Evolutionary conservation across 1,284 basidiomycete species (phyloP), one percentile per base, ranked within the genome.

Genomic region (Erythrobasidium hasegawianum): DNA sequence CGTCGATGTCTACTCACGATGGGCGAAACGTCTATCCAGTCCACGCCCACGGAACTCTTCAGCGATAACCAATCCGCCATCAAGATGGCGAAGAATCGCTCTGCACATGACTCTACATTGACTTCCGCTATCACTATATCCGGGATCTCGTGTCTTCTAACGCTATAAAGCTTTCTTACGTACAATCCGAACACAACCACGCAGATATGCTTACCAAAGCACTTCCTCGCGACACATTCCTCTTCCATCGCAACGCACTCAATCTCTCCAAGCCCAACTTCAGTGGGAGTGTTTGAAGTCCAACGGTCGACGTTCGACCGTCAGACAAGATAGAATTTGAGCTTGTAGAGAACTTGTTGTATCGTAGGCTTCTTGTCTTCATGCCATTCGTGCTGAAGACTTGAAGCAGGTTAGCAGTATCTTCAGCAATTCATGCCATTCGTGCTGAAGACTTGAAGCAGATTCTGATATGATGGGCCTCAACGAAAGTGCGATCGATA

Each of bases 201-300:
- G 69, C 69, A 13, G 62, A 70, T 33, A 49, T 70, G n/a, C 39
- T 69, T 43, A 70, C 68, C 18, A 70, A 70, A 41, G 50, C 68
- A 20, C 57, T 69, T 22, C 50, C 50, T n/a, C 50, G 50, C 8
- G 50, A 53, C 16, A 53, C 26, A 3, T 53, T 53, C 9, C 50
- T 20, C 5, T 20, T 20, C 18, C 7, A 53, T 27, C 26, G 18
- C 14, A 7, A 16, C 9, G 26, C 50, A 7, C 26, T 53, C 20
- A 27, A 26, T 9, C n/a, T 53, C 33, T 33, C 33, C 33, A 33
- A 33, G 33, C 33, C 50, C 8, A 22, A 53, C 18, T 16, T 53
- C n/a, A 53, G 50, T 53, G 26, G 50, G 50, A 53, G 50, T 53
- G 50, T 53, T 53, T 20, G 50, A 53, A 53, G 33, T 33, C 33